Conservation (phyloP, 768 basidiomycete species). For the Mycena haematopus region DNA sequence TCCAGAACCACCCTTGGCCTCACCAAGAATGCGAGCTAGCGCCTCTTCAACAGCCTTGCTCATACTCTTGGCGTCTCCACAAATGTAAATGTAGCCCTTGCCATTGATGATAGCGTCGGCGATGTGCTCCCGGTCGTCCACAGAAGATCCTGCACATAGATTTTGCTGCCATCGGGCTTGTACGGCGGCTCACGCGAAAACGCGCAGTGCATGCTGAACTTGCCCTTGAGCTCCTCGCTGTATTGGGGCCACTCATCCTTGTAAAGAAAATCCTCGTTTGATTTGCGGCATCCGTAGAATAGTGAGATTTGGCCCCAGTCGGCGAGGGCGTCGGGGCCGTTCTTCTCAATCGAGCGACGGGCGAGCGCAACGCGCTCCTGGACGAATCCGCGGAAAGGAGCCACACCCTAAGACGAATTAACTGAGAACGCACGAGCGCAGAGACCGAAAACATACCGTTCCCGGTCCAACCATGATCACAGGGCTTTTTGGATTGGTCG, state of each 20-base stretch:
- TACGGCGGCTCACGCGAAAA: conserved; percentile 90
- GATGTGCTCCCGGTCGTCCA: conserved; percentile 84
- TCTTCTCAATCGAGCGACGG: conserved; percentile 93
- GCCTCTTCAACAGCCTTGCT: conserved; percentile 93
- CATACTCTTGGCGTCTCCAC: conserved; percentile 97
- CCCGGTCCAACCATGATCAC: conserved; percentile 99
- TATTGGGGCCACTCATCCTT: conserved; percentile 95
- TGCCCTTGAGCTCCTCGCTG: conserved; percentile 83
- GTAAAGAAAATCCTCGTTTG: conserved; percentile 91
- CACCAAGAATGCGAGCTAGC: conserved; percentile 82
- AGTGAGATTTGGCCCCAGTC: conserved; percentile 96
- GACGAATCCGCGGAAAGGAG: conserved; percentile 98
- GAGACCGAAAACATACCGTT: conserved; percentile 67
- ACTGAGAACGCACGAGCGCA: conserved; percentile 16
- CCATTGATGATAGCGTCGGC: conserved; percentile 90
- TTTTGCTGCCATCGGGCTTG: conserved; percentile 91
- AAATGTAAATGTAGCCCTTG: conserved; percentile 97
- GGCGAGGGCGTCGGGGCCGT: conserved; percentile 88
- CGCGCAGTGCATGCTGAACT: conserved; percentile 87
- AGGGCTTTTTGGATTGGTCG: conserved; percentile 97
- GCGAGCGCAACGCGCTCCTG: conserved; percentile 98
- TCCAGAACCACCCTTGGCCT: conserved; percentile 90
- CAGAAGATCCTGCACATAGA: conserved; percentile 98
- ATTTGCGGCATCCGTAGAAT: conserved; percentile 95
- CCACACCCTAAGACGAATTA: conserved; percentile 76